phyloP scores from a whole-genome alignment of 1,284 basidiomycete genomes.

The Blastosporella zonata region DNA sequence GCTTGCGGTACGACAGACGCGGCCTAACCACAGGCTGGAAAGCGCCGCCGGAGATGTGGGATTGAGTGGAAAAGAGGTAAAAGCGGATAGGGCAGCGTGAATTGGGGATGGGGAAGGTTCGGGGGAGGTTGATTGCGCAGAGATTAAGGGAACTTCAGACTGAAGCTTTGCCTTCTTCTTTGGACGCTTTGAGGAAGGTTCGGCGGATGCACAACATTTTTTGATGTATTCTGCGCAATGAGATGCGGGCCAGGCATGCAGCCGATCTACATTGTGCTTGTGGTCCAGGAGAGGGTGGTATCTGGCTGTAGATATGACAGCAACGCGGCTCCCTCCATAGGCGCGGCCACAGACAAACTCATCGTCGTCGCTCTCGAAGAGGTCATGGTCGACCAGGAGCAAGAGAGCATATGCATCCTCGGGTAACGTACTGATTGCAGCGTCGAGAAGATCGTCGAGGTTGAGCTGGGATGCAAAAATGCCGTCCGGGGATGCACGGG shows the following conservation, averaged over 20 bases:
- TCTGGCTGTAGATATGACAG: conserved; percentile 32
- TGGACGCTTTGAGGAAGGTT: neutral
- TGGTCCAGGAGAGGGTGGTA: conserved; percentile 31
- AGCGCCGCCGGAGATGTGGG: conserved; percentile 17
- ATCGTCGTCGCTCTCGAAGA: conserved; percentile 33
- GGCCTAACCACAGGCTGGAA: conserved; percentile 29
- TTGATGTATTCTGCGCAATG: conserved; percentile 28
- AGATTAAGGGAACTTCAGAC: neutral
- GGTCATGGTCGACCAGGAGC: conserved; percentile 30
- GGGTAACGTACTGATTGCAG: conserved; percentile 30
- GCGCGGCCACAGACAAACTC: conserved; percentile 35
- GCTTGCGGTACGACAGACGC: conserved; percentile 32
- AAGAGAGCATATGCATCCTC: conserved; percentile 33
- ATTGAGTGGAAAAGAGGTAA: conserved; percentile 1
- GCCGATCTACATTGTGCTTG: conserved; percentile 25
- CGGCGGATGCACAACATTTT: neutral
- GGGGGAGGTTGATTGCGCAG: neutral
- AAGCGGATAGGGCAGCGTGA: conserved; percentile 5
- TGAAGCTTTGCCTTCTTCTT: conserved; percentile 7
- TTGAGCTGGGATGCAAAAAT: conserved; percentile 30
- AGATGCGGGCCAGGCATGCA: conserved; percentile 33
- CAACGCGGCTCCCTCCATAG: conserved; percentile 35
- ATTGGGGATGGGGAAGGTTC: neutral
- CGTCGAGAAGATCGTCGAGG: conserved; percentile 34
- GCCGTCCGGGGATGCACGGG: conserved; percentile 24